Conservation (phyloP, 164 flowering plant genomes). For the Chloranthus sessilifolius region DNA sequence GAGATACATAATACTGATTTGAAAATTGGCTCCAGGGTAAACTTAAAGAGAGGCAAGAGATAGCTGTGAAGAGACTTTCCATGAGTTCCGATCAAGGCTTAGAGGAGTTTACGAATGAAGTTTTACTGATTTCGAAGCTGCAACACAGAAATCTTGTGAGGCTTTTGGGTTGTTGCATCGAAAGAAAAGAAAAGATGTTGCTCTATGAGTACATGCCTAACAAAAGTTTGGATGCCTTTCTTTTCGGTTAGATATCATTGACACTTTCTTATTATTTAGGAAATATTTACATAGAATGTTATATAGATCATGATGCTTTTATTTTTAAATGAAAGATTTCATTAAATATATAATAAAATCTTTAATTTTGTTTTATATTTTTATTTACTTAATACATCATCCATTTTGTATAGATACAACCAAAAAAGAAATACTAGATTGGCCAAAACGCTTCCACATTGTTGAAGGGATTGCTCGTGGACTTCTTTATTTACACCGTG, state of each 20-base stretch:
- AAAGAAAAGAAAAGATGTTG: constrained; percentile 30
- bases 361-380: too few species aligned
- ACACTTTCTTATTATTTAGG: neutral
- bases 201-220: constrained; percentile 36
- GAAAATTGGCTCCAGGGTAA: constrained; percentile 15
- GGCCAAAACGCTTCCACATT: constrained; percentile 25
- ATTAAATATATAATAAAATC: neutral
- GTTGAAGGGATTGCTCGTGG: constrained; percentile 47
- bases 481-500: constrained; percentile 57
- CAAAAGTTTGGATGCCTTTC: constrained; percentile 21
- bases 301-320: neutral
- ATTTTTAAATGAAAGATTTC: neutral
- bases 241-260: constrained; percentile 21
- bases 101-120: constrained; percentile 30
- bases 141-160: constrained; percentile 39
- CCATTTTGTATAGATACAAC: constrained; percentile 22
- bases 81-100: constrained; percentile 29
- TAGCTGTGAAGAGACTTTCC: constrained; percentile 44
- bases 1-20: neutral
- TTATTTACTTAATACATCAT: too few species aligned
- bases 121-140: constrained; percentile 28
- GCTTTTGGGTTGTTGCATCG: constrained; percentile 31
- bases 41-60: constrained; percentile 24
- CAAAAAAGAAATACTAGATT: constrained; percentile 10
- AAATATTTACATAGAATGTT: too few species aligned